Evolutionary conservation across 164 flowering plant genomes (phyloP).

Genomic region (Vitis riparia): DNA sequence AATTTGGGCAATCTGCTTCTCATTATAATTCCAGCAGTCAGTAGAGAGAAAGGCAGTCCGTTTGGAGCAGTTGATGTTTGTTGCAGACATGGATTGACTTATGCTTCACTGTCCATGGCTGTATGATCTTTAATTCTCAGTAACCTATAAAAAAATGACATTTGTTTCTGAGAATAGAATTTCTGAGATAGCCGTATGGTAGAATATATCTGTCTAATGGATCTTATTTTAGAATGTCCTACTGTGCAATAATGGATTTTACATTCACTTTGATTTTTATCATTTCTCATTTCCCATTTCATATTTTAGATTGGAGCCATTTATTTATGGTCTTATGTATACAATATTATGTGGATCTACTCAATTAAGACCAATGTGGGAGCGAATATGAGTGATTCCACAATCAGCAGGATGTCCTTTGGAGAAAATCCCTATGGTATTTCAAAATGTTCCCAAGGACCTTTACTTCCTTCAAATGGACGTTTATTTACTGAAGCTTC

Average conservation of each 20-base stretch:
- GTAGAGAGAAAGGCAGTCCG: conserved; percentile 74
- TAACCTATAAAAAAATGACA: no score
- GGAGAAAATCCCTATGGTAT: background rate
- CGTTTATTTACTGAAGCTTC: background rate
- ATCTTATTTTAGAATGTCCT: no score
- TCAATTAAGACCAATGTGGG: background rate
- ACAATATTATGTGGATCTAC: conserved; percentile 24
- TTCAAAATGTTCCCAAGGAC: conserved; percentile 1
- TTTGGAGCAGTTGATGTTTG: conserved; percentile 67
- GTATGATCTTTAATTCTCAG: conserved; percentile 31
- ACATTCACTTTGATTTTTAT: no score
- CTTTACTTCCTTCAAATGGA: conserved; percentile 20
- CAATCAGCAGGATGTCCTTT: background rate
- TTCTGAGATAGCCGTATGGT: no score
- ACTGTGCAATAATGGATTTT: no score
- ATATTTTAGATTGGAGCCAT: conserved; percentile 32
- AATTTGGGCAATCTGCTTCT: conserved; percentile 77
- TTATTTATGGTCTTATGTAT: conserved; percentile 35
- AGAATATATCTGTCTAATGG: no score
- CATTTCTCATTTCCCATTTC: no score
- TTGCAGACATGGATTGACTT: conserved; percentile 55
- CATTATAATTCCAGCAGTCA: conserved; percentile 80
- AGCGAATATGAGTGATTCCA: background rate
- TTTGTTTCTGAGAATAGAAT: no score
- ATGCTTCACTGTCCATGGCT: conserved; percentile 82